Base-by-base conservation (phyloP, 306 rosid species). In the Ormosia emarginata region DNA sequence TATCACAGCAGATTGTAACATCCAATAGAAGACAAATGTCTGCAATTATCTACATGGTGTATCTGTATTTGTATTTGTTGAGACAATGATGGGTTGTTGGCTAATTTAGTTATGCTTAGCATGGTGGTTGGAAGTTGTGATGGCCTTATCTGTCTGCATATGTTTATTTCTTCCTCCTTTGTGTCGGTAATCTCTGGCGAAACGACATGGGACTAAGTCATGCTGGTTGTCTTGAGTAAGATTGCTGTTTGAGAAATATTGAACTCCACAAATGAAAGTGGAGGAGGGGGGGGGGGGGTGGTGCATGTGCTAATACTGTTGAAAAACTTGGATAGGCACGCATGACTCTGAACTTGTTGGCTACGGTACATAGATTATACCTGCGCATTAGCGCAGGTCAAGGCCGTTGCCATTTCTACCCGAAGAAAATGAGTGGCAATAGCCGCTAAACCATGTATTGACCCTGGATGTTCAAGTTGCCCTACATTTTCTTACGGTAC, bases 1-100 rank as follows among this genome's bases (percentile, higher is more conserved):
- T 77, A 71, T 79, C 79, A 17, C 71, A 15, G 69, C 85, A 73
- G 90, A 82, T 77, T 88, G 91, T 88, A 88, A 81, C 85, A 83
- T 74, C 83, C 66, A 75, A 65, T 77, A 80, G 91, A 82, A 88
- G 93, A 86, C 87, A 75, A 82, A 83, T 64, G 59, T 79, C 77
- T 65, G 87, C 89, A 77, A 77, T 81, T 81, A 82, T 86, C 86
- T 78, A 40, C 74, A 80, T 86, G 86, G 78, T 82, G 81, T 78
- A 57, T 75, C 84, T 82, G 84, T 84, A 83, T 77, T 83, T 59
- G 72, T 87, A 78, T 86, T 84, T 81, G 82, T 81, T 68, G 62
- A 77, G 83, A 76, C 79, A 76, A 59, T 58, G 83, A 77, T 36
- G 56, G 78, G 64, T 66, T 46, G 66, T 74, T 84, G 75, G 52